phyloP scores from a whole-genome alignment of 345 rosid species.

The Eucalyptus shirleyi region DNA sequence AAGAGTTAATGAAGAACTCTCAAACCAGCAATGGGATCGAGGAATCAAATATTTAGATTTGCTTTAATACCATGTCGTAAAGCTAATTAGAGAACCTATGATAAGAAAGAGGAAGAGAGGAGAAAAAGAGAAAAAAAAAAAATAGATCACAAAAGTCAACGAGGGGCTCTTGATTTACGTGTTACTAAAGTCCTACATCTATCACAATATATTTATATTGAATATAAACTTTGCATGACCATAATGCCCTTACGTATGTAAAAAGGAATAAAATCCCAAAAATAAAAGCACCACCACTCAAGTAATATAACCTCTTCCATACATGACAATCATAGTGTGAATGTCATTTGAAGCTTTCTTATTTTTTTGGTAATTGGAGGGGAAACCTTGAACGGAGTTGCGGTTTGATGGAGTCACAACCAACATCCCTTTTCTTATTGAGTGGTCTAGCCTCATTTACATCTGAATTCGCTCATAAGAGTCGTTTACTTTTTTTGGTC shows the following conservation, averaged over 20 bases:
- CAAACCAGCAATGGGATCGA: neutral
- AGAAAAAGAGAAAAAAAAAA: too few species aligned
- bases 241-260: neutral
- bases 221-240: neutral
- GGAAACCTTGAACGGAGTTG: neutral
- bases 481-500: neutral
- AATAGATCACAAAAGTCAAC: neutral
- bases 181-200: neutral
- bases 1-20: neutral
- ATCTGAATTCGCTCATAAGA: neutral
- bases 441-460: neutral
- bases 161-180: fast-evolving
- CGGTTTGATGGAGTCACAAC: neutral
- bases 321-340: neutral
- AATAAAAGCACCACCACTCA: neutral
- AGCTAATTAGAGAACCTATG: neutral
- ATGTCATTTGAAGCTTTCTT: neutral
- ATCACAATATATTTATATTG: neutral
- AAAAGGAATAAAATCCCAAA: neutral
- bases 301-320: neutral
- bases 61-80: fast-evolving
- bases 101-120: neutral
- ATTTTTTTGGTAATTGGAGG: neutral
- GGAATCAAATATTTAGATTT: neutral
- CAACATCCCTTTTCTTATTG: neutral